Conservation (phyloP, 306 rosid genomes). For the Rosa rugosa region DNA sequence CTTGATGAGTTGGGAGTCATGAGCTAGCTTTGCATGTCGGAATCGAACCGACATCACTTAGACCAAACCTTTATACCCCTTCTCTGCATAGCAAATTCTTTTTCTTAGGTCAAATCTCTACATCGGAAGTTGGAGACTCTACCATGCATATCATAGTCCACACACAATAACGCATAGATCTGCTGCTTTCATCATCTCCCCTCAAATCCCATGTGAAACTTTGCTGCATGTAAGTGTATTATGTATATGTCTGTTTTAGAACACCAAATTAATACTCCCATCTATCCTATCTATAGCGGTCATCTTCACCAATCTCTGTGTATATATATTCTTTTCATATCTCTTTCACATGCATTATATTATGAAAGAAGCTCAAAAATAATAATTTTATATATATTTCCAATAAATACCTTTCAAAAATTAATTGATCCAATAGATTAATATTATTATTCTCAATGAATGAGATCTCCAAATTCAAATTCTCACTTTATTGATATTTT, state of each 20-base stretch:
- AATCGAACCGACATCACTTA: conserved; percentile 31
- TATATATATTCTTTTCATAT: no score
- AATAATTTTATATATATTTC: no score
- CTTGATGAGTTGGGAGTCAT: conserved; percentile 1
- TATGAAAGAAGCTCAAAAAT: no score
- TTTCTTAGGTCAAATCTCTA: not conserved
- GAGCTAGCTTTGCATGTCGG: conserved; percentile 37
- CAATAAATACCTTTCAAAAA: not conserved
- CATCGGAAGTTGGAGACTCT: conserved; percentile 23
- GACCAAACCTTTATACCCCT: conserved; percentile 12
- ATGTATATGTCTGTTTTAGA: not conserved
- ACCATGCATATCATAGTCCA: not conserved
- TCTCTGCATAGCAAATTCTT: conserved; percentile 12
- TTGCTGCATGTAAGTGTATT: not conserved
- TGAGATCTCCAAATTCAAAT: no score
- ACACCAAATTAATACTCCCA: not conserved
- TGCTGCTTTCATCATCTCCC: conserved; percentile 18
- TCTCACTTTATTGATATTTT: no score
- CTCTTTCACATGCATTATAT: not conserved
- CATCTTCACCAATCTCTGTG: not conserved
- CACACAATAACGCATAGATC: conserved; percentile 14
- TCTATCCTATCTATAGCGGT: not conserved
- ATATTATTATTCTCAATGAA: no score
- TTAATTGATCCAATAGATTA: not conserved
- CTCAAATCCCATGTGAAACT: conserved; percentile 8